Base-by-base conservation (phyloP, 768 basidiomycete species). In the Roridomyces roridus region DNA sequence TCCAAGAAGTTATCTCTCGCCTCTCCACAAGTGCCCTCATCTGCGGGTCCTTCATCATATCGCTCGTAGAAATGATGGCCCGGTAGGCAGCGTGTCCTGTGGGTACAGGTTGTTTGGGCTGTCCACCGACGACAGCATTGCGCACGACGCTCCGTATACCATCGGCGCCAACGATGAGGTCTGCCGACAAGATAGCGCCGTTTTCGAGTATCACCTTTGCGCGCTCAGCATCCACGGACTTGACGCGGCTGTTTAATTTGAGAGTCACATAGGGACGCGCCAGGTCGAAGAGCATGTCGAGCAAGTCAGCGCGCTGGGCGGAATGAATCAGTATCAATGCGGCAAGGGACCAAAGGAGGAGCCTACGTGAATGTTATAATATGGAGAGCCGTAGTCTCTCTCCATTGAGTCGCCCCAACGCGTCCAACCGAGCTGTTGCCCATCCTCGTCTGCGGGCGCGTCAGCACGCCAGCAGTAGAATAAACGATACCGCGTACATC, bases 71-170 rank as follows among this genome's bases (percentile, higher is more conserved):
- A 31, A 88, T 72, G 25, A 80, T 72, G 5, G 83, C 82, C 46
- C 87, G 78, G 63, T 86, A 88, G 0, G 85, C 87, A 0, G 84
- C 81, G 62, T 89, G 85, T 0, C 86, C 88, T 0, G 88, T 88
- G 5, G 83, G 75, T 0, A 77, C 77, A 0, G 80, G 74, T 11
- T 47, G 6, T 29, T 75, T 74, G 39, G 79, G 74, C 0, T 70
- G 70, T 0, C 77, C 77, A 0, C 83, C 78, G n/a, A 86, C 77
- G 29, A 82, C 76, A 28, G 80, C 71, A 60, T 80, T 67, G 2
- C 81, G 80, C 1, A 84, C 62, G 15, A 70, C 57, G 61, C 84
- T 85, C 71, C 81, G 82, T 23, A 78, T 68, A 5, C 82, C 82
- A 51, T 84, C 81, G 0, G 79, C 79, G 5, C 81, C 81, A 11